Evolutionary conservation across 1,284 basidiomycete species (phyloP).

Genomic region (Cerioporus squamosus): DNA sequence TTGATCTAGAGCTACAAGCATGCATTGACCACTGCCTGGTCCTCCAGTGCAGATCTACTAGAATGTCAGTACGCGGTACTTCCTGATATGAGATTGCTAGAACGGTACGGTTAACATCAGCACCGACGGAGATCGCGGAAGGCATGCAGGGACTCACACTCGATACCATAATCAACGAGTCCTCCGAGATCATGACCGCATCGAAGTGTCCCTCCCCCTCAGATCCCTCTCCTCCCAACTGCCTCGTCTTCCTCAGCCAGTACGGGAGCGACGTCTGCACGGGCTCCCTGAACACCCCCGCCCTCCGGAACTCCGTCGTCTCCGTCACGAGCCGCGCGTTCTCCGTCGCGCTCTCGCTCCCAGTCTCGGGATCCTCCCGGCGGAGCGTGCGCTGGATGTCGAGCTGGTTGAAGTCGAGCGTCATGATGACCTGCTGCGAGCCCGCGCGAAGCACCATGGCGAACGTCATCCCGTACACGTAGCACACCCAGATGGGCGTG

Average conservation of each 20-base stretch:
- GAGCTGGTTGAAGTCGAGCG: constrained; percentile 57
- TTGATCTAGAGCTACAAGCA: too few relatives aligned
- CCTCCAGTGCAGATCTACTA: constrained; percentile 12
- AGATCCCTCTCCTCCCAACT: constrained; percentile 11
- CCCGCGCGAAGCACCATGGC: constrained; percentile 33
- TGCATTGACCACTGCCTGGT: too few relatives aligned
- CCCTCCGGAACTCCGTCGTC: constrained; percentile 27
- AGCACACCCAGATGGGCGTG: constrained; percentile 60
- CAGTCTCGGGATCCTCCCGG: constrained; percentile 2
- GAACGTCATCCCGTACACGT: constrained; percentile 56
- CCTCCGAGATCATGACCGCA: constrained; percentile 58
- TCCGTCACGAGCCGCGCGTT: constrained; percentile 14
- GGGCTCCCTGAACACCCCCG: constrained; percentile 39
- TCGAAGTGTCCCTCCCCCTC: constrained; percentile 27
- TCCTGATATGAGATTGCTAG: constrained; percentile 26
- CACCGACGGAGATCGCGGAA: neutral
- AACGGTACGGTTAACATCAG: constrained; percentile 3
- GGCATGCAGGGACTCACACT: constrained; percentile 40
- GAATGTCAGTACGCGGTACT: constrained; percentile 42
- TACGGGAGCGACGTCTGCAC: constrained; percentile 53
- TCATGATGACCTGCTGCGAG: constrained; percentile 20
- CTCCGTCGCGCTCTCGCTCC: neutral
- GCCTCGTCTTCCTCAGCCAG: constrained; percentile 32
- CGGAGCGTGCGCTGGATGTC: constrained; percentile 37
- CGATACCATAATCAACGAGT: constrained; percentile 51